Conservation (phyloP, 2,329 filamentous ascomycete genomes). For the Fusarium graminum region DNA sequence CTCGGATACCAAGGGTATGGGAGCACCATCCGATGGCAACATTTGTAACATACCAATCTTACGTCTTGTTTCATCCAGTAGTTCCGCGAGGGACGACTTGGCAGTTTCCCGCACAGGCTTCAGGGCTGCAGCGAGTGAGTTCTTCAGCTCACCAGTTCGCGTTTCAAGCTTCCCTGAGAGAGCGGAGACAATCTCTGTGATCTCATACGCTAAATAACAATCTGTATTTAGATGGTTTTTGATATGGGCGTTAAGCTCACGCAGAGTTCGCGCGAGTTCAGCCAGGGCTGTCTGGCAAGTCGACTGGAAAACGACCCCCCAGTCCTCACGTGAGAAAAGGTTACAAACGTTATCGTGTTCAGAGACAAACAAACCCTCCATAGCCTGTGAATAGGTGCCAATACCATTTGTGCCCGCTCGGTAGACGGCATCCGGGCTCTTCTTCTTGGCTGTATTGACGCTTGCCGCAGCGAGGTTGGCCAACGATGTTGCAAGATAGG, state of each 20-base stretch:
- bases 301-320: slow-evolving; percentile 80
- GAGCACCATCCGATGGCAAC: slow-evolving; percentile 82
- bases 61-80: slow-evolving; percentile 85
- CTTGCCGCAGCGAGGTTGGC: slow-evolving; percentile 90
- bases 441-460: slow-evolving; percentile 84
- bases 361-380: slow-evolving; percentile 87
- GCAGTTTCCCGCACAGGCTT: slow-evolving; percentile 93
- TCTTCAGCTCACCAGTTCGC: slow-evolving; percentile 87
- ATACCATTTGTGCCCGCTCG: slow-evolving; percentile 91
- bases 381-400: slow-evolving; percentile 85
- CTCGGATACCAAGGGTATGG: slow-evolving; percentile 82
- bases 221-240: slow-evolving; percentile 88
- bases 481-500: slow-evolving; percentile 85
- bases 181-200: slow-evolving; percentile 88
- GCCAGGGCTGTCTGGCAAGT: slow-evolving; percentile 83
- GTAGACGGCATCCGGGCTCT: slow-evolving; percentile 85
- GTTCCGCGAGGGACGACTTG: slow-evolving; percentile 83
- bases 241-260: slow-evolving; percentile 91
- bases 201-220: slow-evolving; percentile 94
- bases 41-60: slow-evolving; percentile 74
- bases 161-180: slow-evolving; percentile 84
- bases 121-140: slow-evolving; percentile 83
- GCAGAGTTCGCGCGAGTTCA: slow-evolving; percentile 86
- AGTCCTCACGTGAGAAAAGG: slow-evolving; percentile 88
- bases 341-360: slow-evolving; percentile 93